phyloP scores from a whole-genome alignment of 495 filamentous ascomycete genomes.

The Tuber umbilicatum region DNA sequence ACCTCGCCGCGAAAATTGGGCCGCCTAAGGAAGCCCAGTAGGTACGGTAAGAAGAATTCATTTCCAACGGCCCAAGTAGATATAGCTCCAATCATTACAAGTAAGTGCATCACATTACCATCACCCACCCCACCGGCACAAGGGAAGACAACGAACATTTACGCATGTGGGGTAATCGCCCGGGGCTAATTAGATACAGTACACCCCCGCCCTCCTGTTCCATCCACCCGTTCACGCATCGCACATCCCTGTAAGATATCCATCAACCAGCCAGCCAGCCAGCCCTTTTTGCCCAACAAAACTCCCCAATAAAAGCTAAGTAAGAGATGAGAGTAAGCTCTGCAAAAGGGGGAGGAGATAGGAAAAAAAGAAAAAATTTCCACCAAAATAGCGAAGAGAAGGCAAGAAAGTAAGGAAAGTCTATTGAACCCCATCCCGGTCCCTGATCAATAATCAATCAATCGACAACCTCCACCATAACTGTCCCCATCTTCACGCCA shows the following conservation, averaged over 20 bases:
- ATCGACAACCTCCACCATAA: slow-evolving; percentile 68
- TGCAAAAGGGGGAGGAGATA: background rate
- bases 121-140: background rate
- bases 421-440: background rate
- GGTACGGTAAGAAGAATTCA: background rate
- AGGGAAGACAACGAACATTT: background rate
- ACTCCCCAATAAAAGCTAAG: background rate
- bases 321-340: background rate
- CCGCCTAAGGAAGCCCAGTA: background rate
- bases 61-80: background rate
- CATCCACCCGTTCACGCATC: background rate
- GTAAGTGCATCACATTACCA: background rate
- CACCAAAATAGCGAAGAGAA: background rate
- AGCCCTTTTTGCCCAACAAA: background rate
- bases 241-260: background rate
- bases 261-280: background rate
- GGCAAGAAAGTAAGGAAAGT: background rate
- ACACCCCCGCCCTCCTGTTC: background rate
- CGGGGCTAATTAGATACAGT: background rate
- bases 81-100: background rate
- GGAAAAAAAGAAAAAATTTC: background rate
- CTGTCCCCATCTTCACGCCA: slow-evolving; percentile 78
- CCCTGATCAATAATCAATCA: slow-evolving; percentile 12
- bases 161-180: background rate
- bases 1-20: background rate